Evolutionary conservation across 2,329 filamentous ascomycete species (phyloP).

Genomic region (Fusarium dlaminii): DNA sequence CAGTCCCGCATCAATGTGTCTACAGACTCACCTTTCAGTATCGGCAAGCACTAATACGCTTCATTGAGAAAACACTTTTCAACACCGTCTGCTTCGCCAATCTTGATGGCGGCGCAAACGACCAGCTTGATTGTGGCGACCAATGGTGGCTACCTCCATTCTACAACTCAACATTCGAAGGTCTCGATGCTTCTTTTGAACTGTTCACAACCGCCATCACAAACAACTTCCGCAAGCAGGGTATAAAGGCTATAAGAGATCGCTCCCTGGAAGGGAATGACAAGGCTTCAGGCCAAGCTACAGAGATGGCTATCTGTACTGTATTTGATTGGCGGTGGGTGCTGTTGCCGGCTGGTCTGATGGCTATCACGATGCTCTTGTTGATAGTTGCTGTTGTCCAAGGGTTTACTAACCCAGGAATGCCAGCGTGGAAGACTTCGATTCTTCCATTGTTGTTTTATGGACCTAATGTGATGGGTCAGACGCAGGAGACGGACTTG

Average conservation of each 20-base stretch:
- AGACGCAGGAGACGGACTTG: neutral
- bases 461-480: neutral
- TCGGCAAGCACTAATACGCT: neutral
- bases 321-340: slow-evolving; percentile 12
- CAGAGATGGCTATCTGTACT: neutral
- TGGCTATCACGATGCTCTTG: neutral
- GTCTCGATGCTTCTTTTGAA: neutral
- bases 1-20: neutral
- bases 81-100: neutral
- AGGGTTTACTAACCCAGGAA: neutral
- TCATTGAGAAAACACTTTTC: neutral
- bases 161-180: neutral
- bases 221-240: neutral
- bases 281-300: neutral
- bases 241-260: neutral
- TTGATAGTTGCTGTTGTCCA: neutral
- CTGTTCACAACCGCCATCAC: neutral
- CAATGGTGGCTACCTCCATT: neutral
- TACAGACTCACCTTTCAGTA: neutral
- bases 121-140: neutral
- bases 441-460: slow-evolving; percentile 2
- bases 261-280: accelerated
- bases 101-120: accelerated
- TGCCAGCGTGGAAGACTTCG: slow-evolving; percentile 6
- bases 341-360: neutral